Conservation (phyloP, 2,329 filamentous ascomycete genomes). For the Endothia cerciana region DNA sequence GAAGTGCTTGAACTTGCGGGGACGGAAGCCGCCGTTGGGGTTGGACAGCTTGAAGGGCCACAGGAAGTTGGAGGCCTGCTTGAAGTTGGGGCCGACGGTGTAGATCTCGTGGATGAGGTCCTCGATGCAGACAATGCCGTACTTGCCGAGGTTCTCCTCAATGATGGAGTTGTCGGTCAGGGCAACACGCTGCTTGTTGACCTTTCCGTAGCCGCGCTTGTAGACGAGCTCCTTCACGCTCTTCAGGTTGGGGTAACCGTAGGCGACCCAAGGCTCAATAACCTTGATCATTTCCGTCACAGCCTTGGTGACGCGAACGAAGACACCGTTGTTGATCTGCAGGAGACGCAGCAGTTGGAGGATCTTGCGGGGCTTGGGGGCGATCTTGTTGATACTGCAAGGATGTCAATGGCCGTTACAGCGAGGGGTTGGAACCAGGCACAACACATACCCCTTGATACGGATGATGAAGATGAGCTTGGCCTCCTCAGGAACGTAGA, state of each 20-base stretch:
- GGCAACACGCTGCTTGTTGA: slow-evolving; percentile 96
- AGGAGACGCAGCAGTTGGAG: slow-evolving; percentile 98
- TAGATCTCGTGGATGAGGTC: slow-evolving; percentile 99
- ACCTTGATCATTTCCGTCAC: slow-evolving; percentile 97
- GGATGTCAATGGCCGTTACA: slow-evolving; percentile 26
- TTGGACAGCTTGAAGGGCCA: slow-evolving; percentile 99
- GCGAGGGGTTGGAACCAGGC: slow-evolving; percentile 1
- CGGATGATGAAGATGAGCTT: slow-evolving; percentile 98
- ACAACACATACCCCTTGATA: slow-evolving; percentile 82
- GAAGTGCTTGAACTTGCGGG: slow-evolving; percentile 99
- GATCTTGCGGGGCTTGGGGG: slow-evolving; percentile 99
- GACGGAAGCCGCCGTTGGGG: slow-evolving; percentile 94
- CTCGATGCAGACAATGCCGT: slow-evolving; percentile 99
- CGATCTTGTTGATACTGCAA: slow-evolving; percentile 99
- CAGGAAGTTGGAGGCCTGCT: slow-evolving; percentile 98
- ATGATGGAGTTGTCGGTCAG: slow-evolving; percentile 98
- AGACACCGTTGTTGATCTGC: slow-evolving; percentile 99
- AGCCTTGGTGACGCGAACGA: slow-evolving; percentile 93
- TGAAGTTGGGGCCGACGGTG: slow-evolving; percentile 99
- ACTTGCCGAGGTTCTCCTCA: slow-evolving; percentile 95
- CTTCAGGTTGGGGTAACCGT: slow-evolving; percentile 99
- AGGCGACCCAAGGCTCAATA: slow-evolving; percentile 98
- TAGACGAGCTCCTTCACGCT: slow-evolving; percentile 98
- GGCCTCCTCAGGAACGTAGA: slow-evolving; percentile 92
- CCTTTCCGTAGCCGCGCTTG: slow-evolving; percentile 99